Conservation (phyloP, 2,329 filamentous ascomycete genomes). For the Xylaria sp. region DNA sequence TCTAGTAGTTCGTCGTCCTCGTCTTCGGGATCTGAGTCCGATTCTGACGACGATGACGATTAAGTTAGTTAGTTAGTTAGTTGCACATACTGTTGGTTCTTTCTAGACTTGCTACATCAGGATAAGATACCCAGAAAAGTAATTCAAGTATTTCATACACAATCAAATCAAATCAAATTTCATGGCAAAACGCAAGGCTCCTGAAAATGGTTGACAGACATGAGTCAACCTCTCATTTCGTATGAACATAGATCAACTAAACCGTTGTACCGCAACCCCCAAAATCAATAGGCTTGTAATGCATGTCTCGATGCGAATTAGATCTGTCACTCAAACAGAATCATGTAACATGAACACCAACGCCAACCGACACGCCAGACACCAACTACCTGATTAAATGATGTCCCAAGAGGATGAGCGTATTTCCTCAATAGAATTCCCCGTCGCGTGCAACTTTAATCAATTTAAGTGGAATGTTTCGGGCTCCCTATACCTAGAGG, state of each 20-base stretch:
- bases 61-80: slow-evolving; percentile 1
- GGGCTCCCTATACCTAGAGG: background rate
- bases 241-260: slow-evolving; percentile 4
- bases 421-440: background rate
- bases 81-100: slow-evolving; percentile 13
- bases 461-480: background rate
- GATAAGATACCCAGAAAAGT: slow-evolving; percentile 42
- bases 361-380: slow-evolving; percentile 15
- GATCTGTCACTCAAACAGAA: slow-evolving; percentile 1
- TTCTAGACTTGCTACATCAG: slow-evolving; percentile 36
- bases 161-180: background rate
- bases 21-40: slow-evolving; percentile 50
- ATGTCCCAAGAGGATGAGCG: too few species aligned
- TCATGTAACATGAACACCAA: background rate
- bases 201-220: background rate
- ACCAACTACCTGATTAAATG: background rate
- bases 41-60: slow-evolving; percentile 49
- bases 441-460: background rate
- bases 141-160: slow-evolving; percentile 14
- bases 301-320: slow-evolving; percentile 2
- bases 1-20: slow-evolving; percentile 58
- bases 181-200: background rate
- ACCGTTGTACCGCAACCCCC: background rate
- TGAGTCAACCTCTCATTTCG: background rate
- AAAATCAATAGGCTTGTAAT: slow-evolving; percentile 2